Evolutionary conservation across 257 asterid genomes (phyloP).

Genomic region (Avicennia marina): DNA sequence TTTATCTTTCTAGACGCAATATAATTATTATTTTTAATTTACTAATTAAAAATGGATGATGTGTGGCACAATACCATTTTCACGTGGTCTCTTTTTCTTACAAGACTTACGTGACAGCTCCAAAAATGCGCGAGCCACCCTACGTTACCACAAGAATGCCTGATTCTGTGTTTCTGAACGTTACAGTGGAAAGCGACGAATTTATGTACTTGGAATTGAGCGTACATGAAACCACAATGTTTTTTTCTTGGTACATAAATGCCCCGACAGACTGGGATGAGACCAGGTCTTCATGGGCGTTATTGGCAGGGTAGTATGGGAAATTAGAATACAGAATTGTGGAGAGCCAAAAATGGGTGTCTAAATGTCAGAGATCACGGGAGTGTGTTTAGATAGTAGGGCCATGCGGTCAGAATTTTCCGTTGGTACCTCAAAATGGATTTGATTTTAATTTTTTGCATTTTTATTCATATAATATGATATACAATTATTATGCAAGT

Average conservation of each 20-base stretch:
- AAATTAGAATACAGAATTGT: background rate
- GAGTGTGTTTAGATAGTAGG: background rate
- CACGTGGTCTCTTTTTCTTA: background rate
- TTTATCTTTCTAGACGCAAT: background rate
- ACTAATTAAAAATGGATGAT: background rate
- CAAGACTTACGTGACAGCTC: no score
- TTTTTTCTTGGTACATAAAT: background rate
- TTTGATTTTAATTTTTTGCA: background rate
- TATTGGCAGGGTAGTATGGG: background rate
- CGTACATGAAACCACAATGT: no score
- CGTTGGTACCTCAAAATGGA: background rate
- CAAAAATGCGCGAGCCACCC: no score
- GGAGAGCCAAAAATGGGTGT: background rate
- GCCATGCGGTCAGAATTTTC: background rate
- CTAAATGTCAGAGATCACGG: background rate
- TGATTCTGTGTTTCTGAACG: slow-evolving; percentile 29
- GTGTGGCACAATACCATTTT: background rate
- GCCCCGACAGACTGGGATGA: background rate
- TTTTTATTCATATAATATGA: no score
- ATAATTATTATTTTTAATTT: no score
- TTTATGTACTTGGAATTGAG: no score
- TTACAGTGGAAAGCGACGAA: slow-evolving; percentile 11
- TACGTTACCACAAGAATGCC: background rate
- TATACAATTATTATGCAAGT: no score
- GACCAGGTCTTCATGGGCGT: background rate